Conservation (phyloP, 176 grass and related monocot species). For the Ensete glaucum region DNA sequence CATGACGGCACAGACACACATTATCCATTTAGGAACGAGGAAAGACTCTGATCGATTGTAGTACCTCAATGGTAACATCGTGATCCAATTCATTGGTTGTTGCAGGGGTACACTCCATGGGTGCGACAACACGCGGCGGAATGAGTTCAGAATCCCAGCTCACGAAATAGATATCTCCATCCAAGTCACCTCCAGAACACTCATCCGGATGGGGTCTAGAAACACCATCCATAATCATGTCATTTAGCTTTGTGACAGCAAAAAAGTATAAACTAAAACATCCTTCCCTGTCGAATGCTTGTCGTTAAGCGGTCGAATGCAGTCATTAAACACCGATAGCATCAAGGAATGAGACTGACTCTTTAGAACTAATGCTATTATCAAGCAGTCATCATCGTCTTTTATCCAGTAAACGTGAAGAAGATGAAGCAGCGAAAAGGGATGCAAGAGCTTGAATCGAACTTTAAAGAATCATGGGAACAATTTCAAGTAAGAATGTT, state of each 20-base stretch:
- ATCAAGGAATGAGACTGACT: no score
- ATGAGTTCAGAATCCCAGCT: constrained; percentile 67
- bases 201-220: constrained; percentile 88
- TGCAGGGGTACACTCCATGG: constrained; percentile 80
- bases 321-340: no score
- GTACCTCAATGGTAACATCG: constrained; percentile 72
- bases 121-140: constrained; percentile 32
- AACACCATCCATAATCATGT: constrained; percentile 5
- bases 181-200: constrained; percentile 94
- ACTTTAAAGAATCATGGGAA: not conserved
- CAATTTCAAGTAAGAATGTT: not conserved
- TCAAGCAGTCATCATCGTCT: no score
- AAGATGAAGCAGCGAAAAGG: not conserved
- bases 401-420: not conserved
- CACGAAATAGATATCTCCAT: constrained; percentile 91
- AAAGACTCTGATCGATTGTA: not conserved
- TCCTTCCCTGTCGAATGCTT: no score
- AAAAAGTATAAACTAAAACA: no score
- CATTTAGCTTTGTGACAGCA: not conserved
- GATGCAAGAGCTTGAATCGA: not conserved
- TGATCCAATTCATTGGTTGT: constrained; percentile 61
- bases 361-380: no score
- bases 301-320: no score
- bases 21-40: not conserved
- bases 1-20: not conserved